phyloP scores from a whole-genome alignment of 257 asterid genomes.

The Solanum sparsipilum region DNA sequence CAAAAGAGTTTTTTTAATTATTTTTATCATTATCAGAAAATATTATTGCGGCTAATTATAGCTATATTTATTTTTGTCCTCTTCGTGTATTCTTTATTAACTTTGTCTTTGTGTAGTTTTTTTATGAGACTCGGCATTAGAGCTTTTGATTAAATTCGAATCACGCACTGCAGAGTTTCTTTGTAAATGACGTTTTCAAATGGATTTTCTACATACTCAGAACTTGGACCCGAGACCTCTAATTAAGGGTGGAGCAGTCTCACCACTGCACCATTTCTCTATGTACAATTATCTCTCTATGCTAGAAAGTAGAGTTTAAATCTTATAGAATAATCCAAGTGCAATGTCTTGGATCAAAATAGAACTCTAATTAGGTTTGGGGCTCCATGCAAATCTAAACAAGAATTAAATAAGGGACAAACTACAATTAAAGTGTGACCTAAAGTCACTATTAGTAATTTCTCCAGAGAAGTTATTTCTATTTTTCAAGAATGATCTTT shows the following conservation, averaged over 20 bases:
- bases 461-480: not conserved
- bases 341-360: not conserved
- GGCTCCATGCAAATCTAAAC: slow-evolving; percentile 47
- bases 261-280: no score
- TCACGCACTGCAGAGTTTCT: accelerated
- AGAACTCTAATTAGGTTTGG: slow-evolving; percentile 34
- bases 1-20: not conserved
- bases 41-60: not conserved
- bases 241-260: accelerated
- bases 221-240: accelerated
- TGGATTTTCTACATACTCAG: accelerated
- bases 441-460: not conserved
- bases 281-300: not conserved
- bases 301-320: not conserved
- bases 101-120: not conserved
- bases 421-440: not conserved
- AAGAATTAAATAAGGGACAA: slow-evolving; percentile 4
- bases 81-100: not conserved
- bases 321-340: not conserved
- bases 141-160: accelerated
- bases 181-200: accelerated
- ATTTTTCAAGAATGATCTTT: no score
- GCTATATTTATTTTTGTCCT: not conserved
- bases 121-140: no score
- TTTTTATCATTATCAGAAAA: not conserved